Evolutionary conservation across 371 early-diverging fungal genomes (phyloP), one percentile per base, ranked within the genome.

Genomic region (Apophysomyces elegans): DNA sequence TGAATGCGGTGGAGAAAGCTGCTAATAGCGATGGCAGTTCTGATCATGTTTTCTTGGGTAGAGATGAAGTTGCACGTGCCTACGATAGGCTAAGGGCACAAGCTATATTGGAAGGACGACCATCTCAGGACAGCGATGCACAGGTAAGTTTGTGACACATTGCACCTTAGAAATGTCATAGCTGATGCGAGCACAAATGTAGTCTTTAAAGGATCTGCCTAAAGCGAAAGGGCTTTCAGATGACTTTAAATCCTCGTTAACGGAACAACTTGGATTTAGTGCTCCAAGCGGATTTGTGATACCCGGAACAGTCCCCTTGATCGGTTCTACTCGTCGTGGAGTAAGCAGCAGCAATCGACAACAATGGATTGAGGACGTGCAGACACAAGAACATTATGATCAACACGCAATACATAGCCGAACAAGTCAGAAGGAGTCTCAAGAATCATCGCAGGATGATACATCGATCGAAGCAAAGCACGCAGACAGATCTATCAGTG

Each of bases 41-140:
- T 9, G 66, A 72, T 1, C 65, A 70, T 14, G 69, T 73, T 61
- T 56, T 73, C 14, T 9, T 73, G 21, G 66, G 73, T 5, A 54
- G 75, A 65, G 73, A 78, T 16, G 70, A 77, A 18, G 70, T 81
- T 1, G 63, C 74, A 4, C 71, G 74, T 46, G 75, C 78, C 0
- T 80, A 79, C 37, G 81, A 83, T 47, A 62, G 79, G 45, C 56
- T 77, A 7, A 69, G 83, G 56, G 76, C 84, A 18, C 79, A 81
- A 56, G 76, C 84, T 21, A 75, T 77, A 12, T 47, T 81, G 12
- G 84, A 81, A 66, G 80, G 78, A 21, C 65, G 69, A 47, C 77
- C 77, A 38, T 50, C 66, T 26, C 69, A 74, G 11, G 54, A 62
- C 14, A 64, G 54, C 2, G 54, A 26, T 11, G 5, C 54, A 6